phyloP scores from a whole-genome alignment of 164 flowering plant genomes.

The Liquidambar formosana region DNA sequence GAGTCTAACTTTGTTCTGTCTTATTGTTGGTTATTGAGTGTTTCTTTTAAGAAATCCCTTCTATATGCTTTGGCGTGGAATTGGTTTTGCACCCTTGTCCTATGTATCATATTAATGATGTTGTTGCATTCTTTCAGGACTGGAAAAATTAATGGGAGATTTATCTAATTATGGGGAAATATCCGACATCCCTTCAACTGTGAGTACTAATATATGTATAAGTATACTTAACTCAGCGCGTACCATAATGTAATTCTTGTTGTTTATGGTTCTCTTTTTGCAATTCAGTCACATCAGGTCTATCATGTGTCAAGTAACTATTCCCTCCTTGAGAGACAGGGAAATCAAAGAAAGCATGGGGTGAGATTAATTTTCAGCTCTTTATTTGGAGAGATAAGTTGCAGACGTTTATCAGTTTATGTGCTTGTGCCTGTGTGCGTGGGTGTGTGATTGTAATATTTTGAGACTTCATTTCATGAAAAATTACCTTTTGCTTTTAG shows the following conservation, averaged over 20 bases:
- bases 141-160: conserved; percentile 35
- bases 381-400: background rate
- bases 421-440: background rate
- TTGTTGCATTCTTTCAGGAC: conserved; percentile 21
- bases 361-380: conserved; percentile 6
- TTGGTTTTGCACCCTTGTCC: too few relatives aligned
- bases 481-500: background rate
- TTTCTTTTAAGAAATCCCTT: background rate
- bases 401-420: background rate
- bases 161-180: conserved; percentile 11
- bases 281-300: conserved; percentile 4
- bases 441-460: background rate
- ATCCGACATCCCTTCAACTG: conserved; percentile 23
- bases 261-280: background rate
- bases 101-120: too few relatives aligned
- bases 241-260: too few relatives aligned
- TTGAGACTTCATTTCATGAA: background rate
- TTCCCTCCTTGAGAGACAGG: conserved; percentile 11
- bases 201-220: conserved; percentile 22
- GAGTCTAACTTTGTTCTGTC: too few relatives aligned
- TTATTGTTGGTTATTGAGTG: too few relatives aligned
- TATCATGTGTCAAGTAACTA: conserved; percentile 6
- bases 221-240: background rate
- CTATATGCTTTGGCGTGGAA: background rate
- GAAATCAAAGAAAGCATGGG: conserved; percentile 5